Evolutionary conservation across 1,284 basidiomycete genomes (phyloP), one percentile per base, ranked within the genome.

Genomic region (Coniophora puteana): DNA sequence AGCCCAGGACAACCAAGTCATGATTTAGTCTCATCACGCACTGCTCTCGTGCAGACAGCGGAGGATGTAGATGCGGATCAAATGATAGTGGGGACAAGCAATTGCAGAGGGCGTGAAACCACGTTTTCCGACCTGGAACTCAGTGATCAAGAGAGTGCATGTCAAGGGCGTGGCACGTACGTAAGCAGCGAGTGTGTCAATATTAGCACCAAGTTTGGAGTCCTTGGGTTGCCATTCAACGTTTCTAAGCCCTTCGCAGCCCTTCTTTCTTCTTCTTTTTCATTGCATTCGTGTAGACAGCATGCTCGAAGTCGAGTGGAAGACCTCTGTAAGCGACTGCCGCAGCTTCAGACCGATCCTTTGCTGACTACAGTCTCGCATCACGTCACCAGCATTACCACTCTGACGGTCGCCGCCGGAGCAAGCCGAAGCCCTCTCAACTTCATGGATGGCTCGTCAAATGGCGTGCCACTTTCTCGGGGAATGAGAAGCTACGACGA

Each of bases 391-490:
- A 63, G 58, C 49, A 73, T 64, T 74, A 72, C 53, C 65, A 69
- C 49, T 55, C 66, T 33, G 67, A 80, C 53, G 76, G 78, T 23
- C 66, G 69, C 36, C 65, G 61, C 37, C 68, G 72, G 11, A 61
- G 55, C 46, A 69, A 61, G 33, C 78, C 71, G 42, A 76, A 78
- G 37, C 71, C 83, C 11, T 84, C 81, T 4, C 72, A 72, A 4
- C 70, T 85, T 58, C 84, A 87, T 52, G 84, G 84, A 38, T 87
- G 83, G 83, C 67, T 88, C 45, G 76, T 79, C n/a, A 87, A 87
- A 61, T 75, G 80, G 74, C 74, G 84, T 47, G 85, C 84, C 24
- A 87, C 85, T 13, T 65, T 88, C 35, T 55, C 71, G 20, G 83
- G 81, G 25, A 71, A 83, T 55, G 84, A 88, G 54, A 52, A 50